A percentile compares a stretch with the other conserved stretches of the same genome.
These are phyloP conservation scores for Coniferiporia weirii DNA, from an alignment of 1,284 basidiomycete species.

Conservation along the genomic window DNA sequence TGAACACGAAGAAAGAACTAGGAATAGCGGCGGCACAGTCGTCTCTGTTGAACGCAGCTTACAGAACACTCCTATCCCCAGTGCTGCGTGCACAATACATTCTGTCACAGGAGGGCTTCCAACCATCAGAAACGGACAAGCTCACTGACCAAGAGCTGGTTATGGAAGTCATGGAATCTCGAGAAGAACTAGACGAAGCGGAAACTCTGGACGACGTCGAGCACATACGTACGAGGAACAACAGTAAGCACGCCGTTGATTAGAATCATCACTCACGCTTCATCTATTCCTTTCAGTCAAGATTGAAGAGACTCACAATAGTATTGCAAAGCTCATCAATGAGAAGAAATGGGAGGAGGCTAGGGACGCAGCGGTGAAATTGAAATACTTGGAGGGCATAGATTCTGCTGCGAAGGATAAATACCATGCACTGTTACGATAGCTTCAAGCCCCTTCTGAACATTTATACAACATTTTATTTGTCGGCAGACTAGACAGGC, in stretches of 20 bases:
- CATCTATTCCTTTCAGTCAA: conserved; percentile 38
- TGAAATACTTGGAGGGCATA: conserved; percentile 78
- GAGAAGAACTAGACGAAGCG: conserved; percentile 76
- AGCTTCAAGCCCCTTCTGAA: background rate
- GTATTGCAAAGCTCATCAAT: conserved; percentile 50
- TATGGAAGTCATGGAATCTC: conserved; percentile 74
- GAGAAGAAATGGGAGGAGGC: conserved; percentile 51
- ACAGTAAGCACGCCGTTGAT: conserved; percentile 42
- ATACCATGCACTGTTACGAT: conserved; percentile 11
- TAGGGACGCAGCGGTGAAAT: conserved; percentile 57
- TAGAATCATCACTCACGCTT: too few relatives aligned
- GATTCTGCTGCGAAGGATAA: conserved; percentile 55
- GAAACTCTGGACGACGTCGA: conserved; percentile 45
- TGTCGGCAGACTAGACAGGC: too few relatives aligned
- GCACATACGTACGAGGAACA: conserved; percentile 49
- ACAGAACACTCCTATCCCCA: conserved; percentile 62
- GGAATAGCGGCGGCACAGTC: conserved; percentile 62
- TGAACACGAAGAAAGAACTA: conserved; percentile 44
- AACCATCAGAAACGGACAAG: conserved; percentile 69
- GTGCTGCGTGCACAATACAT: conserved; percentile 68
- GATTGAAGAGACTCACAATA: conserved; percentile 41
- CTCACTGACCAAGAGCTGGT: conserved; percentile 72
- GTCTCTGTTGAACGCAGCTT: conserved; percentile 70
- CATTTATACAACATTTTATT: background rate
- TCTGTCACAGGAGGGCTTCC: conserved; percentile 55